Percentiles rank a stretch among this genome's conserved stretches.
phyloP scores from a whole-genome alignment of 805 yeast genomes.

The Metschnikowia continentalis region DNA sequence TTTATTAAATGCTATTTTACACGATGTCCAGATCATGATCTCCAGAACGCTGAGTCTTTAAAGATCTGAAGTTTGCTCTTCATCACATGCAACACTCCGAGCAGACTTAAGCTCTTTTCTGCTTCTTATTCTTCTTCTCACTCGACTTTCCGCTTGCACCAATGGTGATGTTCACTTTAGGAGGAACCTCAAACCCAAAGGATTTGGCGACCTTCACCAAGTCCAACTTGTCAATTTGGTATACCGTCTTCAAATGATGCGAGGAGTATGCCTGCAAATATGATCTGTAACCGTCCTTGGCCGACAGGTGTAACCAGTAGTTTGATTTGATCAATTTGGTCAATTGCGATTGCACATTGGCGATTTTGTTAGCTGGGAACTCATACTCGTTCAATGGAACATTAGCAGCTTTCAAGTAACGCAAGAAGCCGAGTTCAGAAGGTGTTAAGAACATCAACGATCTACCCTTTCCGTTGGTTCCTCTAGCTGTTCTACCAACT shows the following conservation, averaged over 20 bases:
- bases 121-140: constrained; percentile 46
- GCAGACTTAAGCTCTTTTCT: constrained; percentile 25
- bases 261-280: constrained; percentile 97
- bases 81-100: background rate
- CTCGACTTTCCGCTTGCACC: constrained; percentile 82
- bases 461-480: constrained; percentile 82
- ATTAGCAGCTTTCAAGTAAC: constrained; percentile 93
- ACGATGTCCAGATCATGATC: constrained; percentile 6
- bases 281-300: constrained; percentile 95
- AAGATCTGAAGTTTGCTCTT: background rate
- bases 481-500: constrained; percentile 99
- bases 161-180: constrained; percentile 92
- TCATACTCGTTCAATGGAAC: constrained; percentile 97
- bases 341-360: constrained; percentile 91
- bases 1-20: constrained; percentile 11
- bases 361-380: constrained; percentile 90
- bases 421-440: constrained; percentile 85
- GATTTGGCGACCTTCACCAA: constrained; percentile 91
- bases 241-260: constrained; percentile 93
- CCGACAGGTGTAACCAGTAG: constrained; percentile 91
- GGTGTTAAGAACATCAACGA: constrained; percentile 95
- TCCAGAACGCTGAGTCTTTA: background rate
- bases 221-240: constrained; percentile 92
- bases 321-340: constrained; percentile 88
- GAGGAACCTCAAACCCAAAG: constrained; percentile 92